Evolutionary conservation across 805 yeast species (phyloP), one percentile per base, ranked within the genome.

Genomic region (Schwanniomyces yamadae): DNA sequence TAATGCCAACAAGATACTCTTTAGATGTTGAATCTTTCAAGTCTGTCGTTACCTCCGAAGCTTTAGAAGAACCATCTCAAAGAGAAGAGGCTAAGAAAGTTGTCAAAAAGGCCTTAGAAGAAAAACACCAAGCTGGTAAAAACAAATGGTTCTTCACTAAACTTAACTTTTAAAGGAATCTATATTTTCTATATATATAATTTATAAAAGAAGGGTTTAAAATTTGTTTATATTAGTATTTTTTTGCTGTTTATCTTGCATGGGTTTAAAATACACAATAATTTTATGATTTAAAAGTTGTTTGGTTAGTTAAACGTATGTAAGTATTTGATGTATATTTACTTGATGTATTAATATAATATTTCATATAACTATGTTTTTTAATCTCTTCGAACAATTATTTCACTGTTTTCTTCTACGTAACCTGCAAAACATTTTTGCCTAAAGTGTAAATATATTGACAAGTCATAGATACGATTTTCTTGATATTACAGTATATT

Each of bases 91-190:
- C 98, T 68, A 93, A 90, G 86, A 91, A 93, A 82, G 90, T 83
- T 69, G 88, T 93, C 73, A 93, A 88, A 87, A 86, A 90, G 82
- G 96, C 95, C 70, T 91, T 93, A 68, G 99, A 93, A 80, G 96
- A 91, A 79, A 88, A 89, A 82, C 95, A 91, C 82, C 95, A 86
- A 74, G 88, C 96, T 69, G 99, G 99, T 73, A 89, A 93, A 85
- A 91, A 91, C 90, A 90, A 89, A 79, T 93, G 99, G 99, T 93
- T 93, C 82, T 93, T 93, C 90, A 82, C 95, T 75, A 93, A 93
- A 80, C 84, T 87, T 71, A 82, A 84, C 77, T 87, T 87, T 78
- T 87, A 85, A 80, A 40, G 34, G 35, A 25, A 30, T 24, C 22
- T 25, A 36, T 31, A 36, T 29, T 22, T 29, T 28, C 23, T 28